phyloP scores from a whole-genome alignment of 1,284 basidiomycete species.

The Cryptococcus wingfieldii region DNA sequence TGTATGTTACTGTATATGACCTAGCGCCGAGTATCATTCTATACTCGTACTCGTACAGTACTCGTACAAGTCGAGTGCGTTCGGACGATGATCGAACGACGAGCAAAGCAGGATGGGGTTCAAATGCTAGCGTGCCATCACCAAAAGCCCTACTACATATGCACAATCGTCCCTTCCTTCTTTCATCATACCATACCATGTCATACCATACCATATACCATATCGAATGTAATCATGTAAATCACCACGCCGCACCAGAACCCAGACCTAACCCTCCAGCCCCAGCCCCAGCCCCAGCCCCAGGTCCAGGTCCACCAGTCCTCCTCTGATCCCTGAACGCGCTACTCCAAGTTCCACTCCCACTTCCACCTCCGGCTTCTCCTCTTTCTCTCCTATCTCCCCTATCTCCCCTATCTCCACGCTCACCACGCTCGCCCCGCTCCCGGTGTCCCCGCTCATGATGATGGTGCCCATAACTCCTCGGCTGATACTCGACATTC shows the following conservation, averaged over 20 bases:
- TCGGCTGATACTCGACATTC: background rate
- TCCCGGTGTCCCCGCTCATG: background rate
- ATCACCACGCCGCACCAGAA: background rate
- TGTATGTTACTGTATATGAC: too few relatives aligned
- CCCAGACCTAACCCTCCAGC: background rate
- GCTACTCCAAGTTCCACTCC: background rate
- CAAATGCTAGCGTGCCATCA: background rate
- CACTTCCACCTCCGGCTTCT: background rate
- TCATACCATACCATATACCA: too few relatives aligned
- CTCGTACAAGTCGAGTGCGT: too few relatives aligned
- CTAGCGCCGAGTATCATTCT: too few relatives aligned
- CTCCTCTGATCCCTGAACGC: constrained; percentile 3
- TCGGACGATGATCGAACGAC: background rate
- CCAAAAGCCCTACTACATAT: background rate
- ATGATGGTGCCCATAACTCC: background rate
- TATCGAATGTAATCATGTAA: background rate
- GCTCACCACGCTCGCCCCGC: constrained; percentile 1
- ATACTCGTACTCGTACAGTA: too few relatives aligned
- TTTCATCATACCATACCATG: background rate
- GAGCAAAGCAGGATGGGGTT: background rate
- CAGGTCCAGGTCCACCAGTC: constrained; percentile 1
- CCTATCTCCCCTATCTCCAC: constrained; percentile 3
- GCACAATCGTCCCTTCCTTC: background rate
- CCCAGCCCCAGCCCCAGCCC: background rate
- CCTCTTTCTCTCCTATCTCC: background rate